Evolutionary conservation across 2,329 filamentous ascomycete species (phyloP).

Genomic region (Epichloe sylvatica): DNA sequence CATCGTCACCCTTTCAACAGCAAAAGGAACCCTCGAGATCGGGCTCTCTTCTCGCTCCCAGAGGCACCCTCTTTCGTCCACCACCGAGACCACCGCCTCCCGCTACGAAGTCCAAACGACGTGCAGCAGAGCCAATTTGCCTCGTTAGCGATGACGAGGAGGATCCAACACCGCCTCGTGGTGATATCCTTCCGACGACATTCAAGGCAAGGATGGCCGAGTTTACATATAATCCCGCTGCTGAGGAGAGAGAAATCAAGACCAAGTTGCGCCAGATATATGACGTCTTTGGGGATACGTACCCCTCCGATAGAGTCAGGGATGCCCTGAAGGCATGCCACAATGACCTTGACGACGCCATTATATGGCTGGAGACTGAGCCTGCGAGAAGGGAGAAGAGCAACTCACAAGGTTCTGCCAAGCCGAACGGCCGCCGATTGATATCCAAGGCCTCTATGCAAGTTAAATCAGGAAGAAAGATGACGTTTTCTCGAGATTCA

Average conservation of each 20-base stretch:
- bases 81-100: constrained; percentile 19
- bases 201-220: constrained; percentile 29
- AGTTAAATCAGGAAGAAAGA: constrained; percentile 7
- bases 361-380: constrained; percentile 17
- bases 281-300: constrained; percentile 19
- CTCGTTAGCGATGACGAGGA: constrained; percentile 37
- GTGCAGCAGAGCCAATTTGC: constrained; percentile 29
- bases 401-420: constrained; percentile 3
- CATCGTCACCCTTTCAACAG: constrained; percentile 62
- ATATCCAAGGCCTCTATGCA: constrained; percentile 18
- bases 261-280: constrained; percentile 23
- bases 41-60: constrained; percentile 56
- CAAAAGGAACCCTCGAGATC: constrained; percentile 18
- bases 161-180: constrained; percentile 35
- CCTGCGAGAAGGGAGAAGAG: constrained; percentile 2
- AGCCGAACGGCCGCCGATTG: constrained; percentile 15
- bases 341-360: constrained; percentile 23
- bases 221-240: constrained; percentile 35
- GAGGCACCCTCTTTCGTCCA: constrained; percentile 56
- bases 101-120: constrained; percentile 19
- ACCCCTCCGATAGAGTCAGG: constrained; percentile 18
- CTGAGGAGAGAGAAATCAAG: constrained; percentile 22
- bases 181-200: constrained; percentile 48
- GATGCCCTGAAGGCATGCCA: constrained; percentile 20
- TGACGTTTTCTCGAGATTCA: constrained; percentile 7